Percentiles rank a stretch among this genome's conserved stretches.
Evolutionary conservation across 148 eudicot species (phyloP).

Genomic region (Limonium bicolor): DNA sequence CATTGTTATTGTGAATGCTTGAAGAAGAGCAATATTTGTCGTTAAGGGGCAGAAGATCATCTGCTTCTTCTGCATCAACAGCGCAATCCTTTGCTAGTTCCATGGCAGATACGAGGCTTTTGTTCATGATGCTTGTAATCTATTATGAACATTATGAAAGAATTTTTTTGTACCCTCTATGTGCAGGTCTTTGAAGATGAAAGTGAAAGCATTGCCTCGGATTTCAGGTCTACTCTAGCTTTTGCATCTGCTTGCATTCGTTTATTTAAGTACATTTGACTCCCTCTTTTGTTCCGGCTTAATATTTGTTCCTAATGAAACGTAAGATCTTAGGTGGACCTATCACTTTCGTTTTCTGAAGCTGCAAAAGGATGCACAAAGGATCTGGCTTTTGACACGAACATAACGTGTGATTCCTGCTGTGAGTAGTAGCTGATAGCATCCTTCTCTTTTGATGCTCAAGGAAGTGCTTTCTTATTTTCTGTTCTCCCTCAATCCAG

Average conservation of each 20-base stretch:
- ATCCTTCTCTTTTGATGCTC: neutral
- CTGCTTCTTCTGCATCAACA: neutral
- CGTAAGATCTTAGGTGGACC: slow-evolving; percentile 42
- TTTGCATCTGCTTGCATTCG: neutral
- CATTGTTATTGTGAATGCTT: neutral
- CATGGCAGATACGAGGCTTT: no score
- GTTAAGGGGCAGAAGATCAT: neutral
- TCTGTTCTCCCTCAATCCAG: slow-evolving; percentile 29
- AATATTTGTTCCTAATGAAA: slow-evolving; percentile 5
- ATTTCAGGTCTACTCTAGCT: slow-evolving; percentile 55
- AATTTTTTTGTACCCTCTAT: slow-evolving; percentile 2
- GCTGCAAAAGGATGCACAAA: slow-evolving; percentile 84
- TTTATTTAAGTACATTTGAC: neutral
- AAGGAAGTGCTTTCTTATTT: slow-evolving; percentile 7
- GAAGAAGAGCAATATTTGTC: neutral
- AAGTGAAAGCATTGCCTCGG: slow-evolving; percentile 43
- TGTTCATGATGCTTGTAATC: neutral
- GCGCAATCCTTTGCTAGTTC: no score
- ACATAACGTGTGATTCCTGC: slow-evolving; percentile 68
- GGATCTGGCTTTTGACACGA: slow-evolving; percentile 53
- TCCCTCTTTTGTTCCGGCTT: neutral
- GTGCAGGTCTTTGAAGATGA: slow-evolving; percentile 86
- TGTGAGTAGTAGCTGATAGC: slow-evolving; percentile 31
- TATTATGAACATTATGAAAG: neutral
- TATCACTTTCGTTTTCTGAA: slow-evolving; percentile 67